These are phyloP conservation scores for Tetrahymena thermophila DNA, from an alignment of 73 alveolate species.

Conservation along the genomic window DNA sequence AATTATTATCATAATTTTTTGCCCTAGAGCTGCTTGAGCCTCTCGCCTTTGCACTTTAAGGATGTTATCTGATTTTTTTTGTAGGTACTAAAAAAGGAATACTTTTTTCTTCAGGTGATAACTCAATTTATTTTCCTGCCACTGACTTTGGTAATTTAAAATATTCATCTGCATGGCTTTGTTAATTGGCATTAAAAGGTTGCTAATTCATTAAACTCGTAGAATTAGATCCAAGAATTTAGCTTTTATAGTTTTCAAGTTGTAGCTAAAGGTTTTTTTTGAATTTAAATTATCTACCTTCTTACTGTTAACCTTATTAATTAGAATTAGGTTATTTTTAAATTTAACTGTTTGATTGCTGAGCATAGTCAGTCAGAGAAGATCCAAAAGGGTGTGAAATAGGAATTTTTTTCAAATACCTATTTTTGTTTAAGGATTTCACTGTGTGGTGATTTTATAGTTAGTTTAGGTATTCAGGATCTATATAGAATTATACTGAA, in stretches of 20 bases:
- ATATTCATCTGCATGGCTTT: background rate
- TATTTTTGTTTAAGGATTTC: background rate
- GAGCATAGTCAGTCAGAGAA: background rate
- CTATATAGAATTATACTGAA: background rate
- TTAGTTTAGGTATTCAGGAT: background rate
- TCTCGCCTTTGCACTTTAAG: background rate
- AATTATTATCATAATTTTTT: background rate
- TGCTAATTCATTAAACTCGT: background rate
- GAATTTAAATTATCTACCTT: background rate
- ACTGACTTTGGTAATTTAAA: background rate
- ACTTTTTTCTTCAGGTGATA: background rate
- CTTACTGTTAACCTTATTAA: background rate
- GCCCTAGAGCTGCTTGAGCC: background rate
- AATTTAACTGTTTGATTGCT: background rate
- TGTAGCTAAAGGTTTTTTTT: background rate
- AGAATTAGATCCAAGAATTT: background rate
- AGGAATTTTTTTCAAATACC: background rate
- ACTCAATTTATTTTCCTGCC: background rate
- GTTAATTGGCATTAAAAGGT: background rate
- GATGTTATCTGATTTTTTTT: background rate
- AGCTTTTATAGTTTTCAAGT: background rate
- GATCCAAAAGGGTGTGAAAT: background rate
- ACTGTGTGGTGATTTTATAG: background rate
- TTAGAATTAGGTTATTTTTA: background rate
- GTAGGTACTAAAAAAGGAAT: background rate